These are phyloP conservation scores for Trichoderma oligosporum DNA, from an alignment of 2,329 filamentous ascomycete genomes.

Conservation along the genomic window DNA sequence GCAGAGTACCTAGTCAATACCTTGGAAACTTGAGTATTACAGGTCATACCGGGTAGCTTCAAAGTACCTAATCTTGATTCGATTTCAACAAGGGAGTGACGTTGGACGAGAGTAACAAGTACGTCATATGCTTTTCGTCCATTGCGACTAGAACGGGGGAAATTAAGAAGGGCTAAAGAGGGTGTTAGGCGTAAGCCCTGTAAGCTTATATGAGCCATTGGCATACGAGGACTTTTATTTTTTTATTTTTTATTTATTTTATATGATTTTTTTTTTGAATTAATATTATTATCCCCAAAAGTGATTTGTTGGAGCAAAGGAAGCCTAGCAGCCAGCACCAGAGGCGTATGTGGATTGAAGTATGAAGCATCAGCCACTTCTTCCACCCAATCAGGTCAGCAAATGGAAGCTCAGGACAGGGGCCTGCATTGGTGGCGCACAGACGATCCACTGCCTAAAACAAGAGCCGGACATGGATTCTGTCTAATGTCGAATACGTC, in stretches of 20 bases:
- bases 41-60: no score
- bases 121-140: slow-evolving; percentile 31
- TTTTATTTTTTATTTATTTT: no score
- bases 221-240: no score
- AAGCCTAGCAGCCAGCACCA: no score
- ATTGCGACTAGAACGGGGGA: background rate
- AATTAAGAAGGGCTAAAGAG: background rate
- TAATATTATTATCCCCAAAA: no score
- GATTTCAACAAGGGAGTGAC: slow-evolving; percentile 29
- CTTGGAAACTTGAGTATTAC: no score
- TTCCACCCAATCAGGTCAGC: background rate
- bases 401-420: background rate
- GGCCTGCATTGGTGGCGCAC: background rate
- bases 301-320: no score
- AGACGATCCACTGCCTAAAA: background rate
- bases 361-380: background rate
- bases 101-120: slow-evolving; percentile 33
- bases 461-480: slow-evolving; percentile 3
- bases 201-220: background rate
- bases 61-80: slow-evolving; percentile 23
- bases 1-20: no score
- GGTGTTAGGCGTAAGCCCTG: background rate
- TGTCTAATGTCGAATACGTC: no score
- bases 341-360: slow-evolving; percentile 8
- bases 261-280: no score